phyloP scores from a whole-genome alignment of 768 basidiomycete species.

The Agaricus subrufescens region DNA sequence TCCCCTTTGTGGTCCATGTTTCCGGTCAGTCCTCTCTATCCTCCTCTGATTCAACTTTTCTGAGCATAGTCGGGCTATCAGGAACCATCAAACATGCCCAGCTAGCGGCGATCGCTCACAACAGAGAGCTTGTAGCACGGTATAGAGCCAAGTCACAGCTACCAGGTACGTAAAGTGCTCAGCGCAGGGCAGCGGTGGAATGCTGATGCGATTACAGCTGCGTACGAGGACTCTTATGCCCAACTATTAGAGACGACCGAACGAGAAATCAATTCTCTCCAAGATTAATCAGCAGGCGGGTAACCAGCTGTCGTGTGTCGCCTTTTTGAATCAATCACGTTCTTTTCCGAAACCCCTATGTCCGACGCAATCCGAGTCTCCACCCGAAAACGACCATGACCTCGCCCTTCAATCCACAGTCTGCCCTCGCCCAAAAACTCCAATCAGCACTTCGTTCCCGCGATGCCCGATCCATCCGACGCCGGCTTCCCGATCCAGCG shows the following conservation, averaged over 20 bases:
- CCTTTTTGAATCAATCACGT: too few species aligned
- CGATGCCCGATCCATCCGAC: conserved; percentile 61
- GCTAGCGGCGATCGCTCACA: conserved; percentile 69
- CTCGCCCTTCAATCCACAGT: neutral
- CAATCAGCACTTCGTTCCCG: conserved; percentile 56
- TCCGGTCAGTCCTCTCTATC: conserved; percentile 53
- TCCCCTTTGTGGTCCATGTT: conserved; percentile 77
- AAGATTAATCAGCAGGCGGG: too few species aligned
- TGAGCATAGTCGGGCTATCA: conserved; percentile 19
- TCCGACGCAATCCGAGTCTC: neutral
- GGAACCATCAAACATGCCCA: conserved; percentile 89
- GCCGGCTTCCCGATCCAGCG: conserved; percentile 45
- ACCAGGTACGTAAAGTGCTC: conserved; percentile 34
- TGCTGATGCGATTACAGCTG: conserved; percentile 26
- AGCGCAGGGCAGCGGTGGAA: too few species aligned
- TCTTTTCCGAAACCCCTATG: neutral
- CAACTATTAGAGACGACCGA: conserved; percentile 51
- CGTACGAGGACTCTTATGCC: conserved; percentile 58
- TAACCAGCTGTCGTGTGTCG: too few species aligned
- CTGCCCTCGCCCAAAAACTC: conserved; percentile 33
- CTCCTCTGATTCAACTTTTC: too few species aligned
- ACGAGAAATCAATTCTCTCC: too few species aligned
- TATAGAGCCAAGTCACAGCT: conserved; percentile 51
- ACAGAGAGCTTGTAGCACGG: conserved; percentile 65
- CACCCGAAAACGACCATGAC: too few species aligned